Evolutionary conservation across 192 early-diverging fungal species (phyloP), one percentile per base, ranked within the genome.

Genomic region (Chytriomyces hyalinus): DNA sequence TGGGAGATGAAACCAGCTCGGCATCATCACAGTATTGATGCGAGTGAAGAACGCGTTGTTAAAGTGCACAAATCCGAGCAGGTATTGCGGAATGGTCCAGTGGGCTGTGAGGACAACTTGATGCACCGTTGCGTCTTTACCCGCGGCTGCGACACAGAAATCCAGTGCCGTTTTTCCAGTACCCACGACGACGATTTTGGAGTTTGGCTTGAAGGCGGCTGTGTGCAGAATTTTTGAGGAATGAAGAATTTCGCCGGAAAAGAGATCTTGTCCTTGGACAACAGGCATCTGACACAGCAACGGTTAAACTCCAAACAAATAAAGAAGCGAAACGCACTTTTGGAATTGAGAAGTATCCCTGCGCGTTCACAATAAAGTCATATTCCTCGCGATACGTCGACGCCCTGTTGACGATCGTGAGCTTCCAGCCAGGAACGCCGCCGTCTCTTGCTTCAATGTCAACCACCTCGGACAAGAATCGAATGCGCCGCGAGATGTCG

Each of bases 351-450:
- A 65, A 65, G 9, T 15, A 24, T 13, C 63, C 63, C 26, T 65
- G 63, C 63, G 63, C 63, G 26, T 65, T 65, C 63, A 65, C 63
- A 26, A 65, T 26, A 65, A 26, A 65, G n/a, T 28, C 63, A 28
- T 11, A 65, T 5, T n/a, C 28, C 4, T 65, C 63, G 13, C 63
- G 17, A 26, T 15, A 24, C 11, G 26, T 28, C 5, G n/a, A 11
- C 11, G 11, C 20, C 5, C 3, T 65, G 4, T 9, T 5, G 28
- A 26, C 6, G n/a, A 65, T 28, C n/a, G 26, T 26, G 4, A 65
- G 63, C 13, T 11, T 28, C 63, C 63, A 65, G n/a, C 63, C 63
- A 22, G 20, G n/a, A 15, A 22, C 20, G 15, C 20, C 6, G 63
- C 26, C 63, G 4, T 11, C 63, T 5, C 63, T 15, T 13, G 13